A percentile compares a stretch with the other conserved stretches of the same genome.
Conservation (phyloP, 805 yeast species). For the Wickerhamiella australiensis region DNA sequence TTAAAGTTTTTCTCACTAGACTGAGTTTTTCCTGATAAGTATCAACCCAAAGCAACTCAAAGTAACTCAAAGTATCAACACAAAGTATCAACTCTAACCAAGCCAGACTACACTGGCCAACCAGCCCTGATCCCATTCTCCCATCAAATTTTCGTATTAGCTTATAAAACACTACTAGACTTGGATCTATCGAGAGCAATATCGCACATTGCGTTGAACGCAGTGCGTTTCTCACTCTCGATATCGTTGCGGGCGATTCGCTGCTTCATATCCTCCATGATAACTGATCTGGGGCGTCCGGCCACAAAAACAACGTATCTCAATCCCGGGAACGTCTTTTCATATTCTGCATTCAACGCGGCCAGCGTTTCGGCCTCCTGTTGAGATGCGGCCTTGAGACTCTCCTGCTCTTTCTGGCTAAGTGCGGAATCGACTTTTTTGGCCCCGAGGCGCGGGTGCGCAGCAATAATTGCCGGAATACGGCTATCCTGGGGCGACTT, state of each 20-base stretch:
- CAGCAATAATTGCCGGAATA: slow-evolving; percentile 48
- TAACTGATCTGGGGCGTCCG: slow-evolving; percentile 55
- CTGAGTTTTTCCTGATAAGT: too few species aligned
- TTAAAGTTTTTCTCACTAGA: too few species aligned
- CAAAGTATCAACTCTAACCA: too few species aligned
- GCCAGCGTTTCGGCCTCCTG: slow-evolving; percentile 41
- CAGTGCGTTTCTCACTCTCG: slow-evolving; percentile 45
- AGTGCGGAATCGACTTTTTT: slow-evolving; percentile 40
- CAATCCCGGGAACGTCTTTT: slow-evolving; percentile 52
- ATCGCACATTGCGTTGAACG: slow-evolving; percentile 82
- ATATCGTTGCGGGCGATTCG: slow-evolving; percentile 50
- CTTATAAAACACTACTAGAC: background rate
- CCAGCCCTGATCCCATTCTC: too few species aligned
- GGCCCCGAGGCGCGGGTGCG: slow-evolving; percentile 84
- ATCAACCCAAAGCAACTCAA: too few species aligned
- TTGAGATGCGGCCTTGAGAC: slow-evolving; percentile 39
- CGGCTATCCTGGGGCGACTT: slow-evolving; percentile 21
- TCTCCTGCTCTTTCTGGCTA: slow-evolving; percentile 58
- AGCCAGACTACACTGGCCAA: too few species aligned
- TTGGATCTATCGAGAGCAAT: slow-evolving; percentile 67
- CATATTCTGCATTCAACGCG: slow-evolving; percentile 50
- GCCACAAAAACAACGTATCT: slow-evolving; percentile 82
- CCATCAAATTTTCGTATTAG: too few species aligned
- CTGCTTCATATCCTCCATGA: slow-evolving; percentile 49
- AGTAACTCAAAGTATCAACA: too few species aligned